phyloP scores from a whole-genome alignment of 192 early-diverging fungal species.

The Coemansia sp. region DNA sequence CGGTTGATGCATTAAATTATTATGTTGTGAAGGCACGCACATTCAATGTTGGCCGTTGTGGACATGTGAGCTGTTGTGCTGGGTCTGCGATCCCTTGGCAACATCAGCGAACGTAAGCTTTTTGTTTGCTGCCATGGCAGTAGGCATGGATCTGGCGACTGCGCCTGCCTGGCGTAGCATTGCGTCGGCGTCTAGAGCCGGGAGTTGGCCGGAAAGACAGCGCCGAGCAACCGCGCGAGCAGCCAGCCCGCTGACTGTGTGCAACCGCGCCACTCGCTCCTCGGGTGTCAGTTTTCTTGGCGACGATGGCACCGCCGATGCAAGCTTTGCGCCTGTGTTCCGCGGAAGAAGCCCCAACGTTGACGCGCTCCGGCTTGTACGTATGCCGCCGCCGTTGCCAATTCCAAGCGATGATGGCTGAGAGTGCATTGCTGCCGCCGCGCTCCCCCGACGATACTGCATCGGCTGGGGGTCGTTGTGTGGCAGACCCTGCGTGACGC shows the following conservation, averaged over 20 bases:
- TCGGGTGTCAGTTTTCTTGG: conserved; percentile 42
- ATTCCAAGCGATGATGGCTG: conserved; percentile 32
- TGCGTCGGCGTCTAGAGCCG: conserved; percentile 24
- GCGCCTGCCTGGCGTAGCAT: conserved; percentile 28
- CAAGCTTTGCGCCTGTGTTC: background rate
- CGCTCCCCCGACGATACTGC: background rate
- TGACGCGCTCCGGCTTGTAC: conserved; percentile 20
- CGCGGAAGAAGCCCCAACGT: conserved; percentile 32
- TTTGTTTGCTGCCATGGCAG: conserved; percentile 1
- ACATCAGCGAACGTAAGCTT: conserved; percentile 55
- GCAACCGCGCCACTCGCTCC: conserved; percentile 49
- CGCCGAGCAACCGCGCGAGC: conserved; percentile 52
- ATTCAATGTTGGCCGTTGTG: background rate
- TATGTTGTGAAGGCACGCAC: background rate
- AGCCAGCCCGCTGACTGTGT: conserved; percentile 53
- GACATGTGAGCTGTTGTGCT: background rate
- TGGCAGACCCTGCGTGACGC: background rate
- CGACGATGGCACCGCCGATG: background rate
- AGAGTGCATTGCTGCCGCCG: conserved; percentile 1
- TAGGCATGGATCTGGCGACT: background rate
- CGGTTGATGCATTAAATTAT: background rate
- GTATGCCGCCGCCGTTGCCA: conserved; percentile 5
- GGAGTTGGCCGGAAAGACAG: conserved; percentile 52
- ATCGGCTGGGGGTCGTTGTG: background rate
- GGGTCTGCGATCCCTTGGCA: conserved; percentile 29